Evolutionary conservation across 1,284 basidiomycete genomes (phyloP), one percentile per base, ranked within the genome.

Genomic region (Volvariella volvacea): DNA sequence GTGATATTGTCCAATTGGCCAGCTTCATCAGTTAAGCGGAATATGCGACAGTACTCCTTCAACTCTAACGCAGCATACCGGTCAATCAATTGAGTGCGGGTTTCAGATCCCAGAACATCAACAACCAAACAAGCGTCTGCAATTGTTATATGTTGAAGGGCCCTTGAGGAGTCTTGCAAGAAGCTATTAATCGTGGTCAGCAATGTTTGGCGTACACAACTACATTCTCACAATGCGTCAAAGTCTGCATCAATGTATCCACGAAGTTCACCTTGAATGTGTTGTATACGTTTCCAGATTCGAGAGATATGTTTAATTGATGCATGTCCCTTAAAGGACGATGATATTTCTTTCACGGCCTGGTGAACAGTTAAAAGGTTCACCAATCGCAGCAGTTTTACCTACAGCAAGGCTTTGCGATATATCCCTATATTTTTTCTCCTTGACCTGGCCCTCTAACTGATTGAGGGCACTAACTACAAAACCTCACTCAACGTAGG

Each of bases 1-100:
- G 90, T 81, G 3, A 98, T 78, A 52, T 99, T 99, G 65, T 99
- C 96, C 37, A 99, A 73, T 60, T 97, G 92, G 1, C 95, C 96
- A 0, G 96, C 88, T 65, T 97, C 93, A 55, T 95, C 92, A 1
- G 83, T 83, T 2, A 85, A 76, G 48, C 89, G 82, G 67, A 99
- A 99, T 58, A 99, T 95, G 14, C 94, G 84, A 9, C 94, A 83
- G 60, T 99, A 99, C 62, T 99, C 96, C 57, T 92, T 90, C 22
- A 99, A 74, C 60, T 97, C 91, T 8, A 94, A 75, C 9, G 85
- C 81, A 36, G 91, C 84, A 59, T 97, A 98, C 48, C 92, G 86
- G 44, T 95, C 91, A 17, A 99, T 74, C 42, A 97, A 76, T 43
- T 88, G 80, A 20, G 65, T 71, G 63, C 86, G 81, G 44, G 88